A percentile compares a stretch with the other conserved stretches of the same genome.
Conservation (phyloP, 352 stramenopile genomes). For the Phytophthora tubulina region DNA sequence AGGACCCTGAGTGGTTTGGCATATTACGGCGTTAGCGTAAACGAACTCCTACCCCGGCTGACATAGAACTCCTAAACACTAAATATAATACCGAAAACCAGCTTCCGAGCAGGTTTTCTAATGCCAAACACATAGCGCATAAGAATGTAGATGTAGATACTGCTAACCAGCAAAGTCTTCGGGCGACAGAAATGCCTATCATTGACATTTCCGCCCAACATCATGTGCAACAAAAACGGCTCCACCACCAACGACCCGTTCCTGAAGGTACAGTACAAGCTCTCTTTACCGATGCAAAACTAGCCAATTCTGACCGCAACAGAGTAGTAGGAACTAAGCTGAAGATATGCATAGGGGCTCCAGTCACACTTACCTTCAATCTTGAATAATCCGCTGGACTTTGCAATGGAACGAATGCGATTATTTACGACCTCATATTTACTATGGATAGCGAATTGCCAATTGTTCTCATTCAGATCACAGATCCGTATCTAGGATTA, state of each 20-base stretch:
- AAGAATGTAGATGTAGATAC: slow-evolving; percentile 2
- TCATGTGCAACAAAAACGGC: background rate
- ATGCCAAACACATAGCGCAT: slow-evolving; percentile 4
- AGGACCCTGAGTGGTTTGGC: slow-evolving; percentile 5
- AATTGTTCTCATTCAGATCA: background rate
- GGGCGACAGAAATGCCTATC: background rate
- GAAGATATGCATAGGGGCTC: background rate
- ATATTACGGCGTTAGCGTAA: background rate
- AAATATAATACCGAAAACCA: background rate
- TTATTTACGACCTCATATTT: slow-evolving; percentile 6
- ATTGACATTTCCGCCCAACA: background rate
- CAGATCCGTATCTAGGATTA: background rate
- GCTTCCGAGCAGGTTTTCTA: background rate
- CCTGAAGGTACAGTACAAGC: background rate
- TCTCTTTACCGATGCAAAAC: background rate
- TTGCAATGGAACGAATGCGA: background rate
- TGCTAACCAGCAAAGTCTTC: background rate
- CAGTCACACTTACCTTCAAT: background rate
- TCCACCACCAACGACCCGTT: background rate
- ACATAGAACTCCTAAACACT: slow-evolving; percentile 1
- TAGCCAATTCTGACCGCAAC: background rate
- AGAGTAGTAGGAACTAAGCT: background rate
- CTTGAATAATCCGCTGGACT: slow-evolving; percentile 1
- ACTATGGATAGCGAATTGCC: background rate
- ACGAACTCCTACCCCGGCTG: background rate